Evolutionary conservation across 805 yeast genomes (phyloP), one percentile per base, ranked within the genome.

Genomic region (Schizosaccharomyces osmophilus): DNA sequence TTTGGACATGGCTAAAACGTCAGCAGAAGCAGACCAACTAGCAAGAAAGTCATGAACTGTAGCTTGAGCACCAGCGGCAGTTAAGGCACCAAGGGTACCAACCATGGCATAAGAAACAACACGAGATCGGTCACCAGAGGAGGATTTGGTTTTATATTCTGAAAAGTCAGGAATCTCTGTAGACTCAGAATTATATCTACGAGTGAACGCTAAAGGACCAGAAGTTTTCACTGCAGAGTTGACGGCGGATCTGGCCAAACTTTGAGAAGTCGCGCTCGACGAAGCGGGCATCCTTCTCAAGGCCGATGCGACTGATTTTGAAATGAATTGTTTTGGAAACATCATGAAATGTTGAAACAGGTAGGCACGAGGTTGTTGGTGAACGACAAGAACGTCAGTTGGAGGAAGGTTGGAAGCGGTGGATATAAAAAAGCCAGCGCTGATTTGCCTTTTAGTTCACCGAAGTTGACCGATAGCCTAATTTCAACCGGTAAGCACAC

Each of bases 1-100:
- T 79, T 93, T 93, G 69, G 99, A 98, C 95, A 93, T 84, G 64
- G 98, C 98, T 77, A 93, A 81, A 64, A 93, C 95, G 79, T 93
- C 99, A 66, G 97, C 95, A 64, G 98, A 89, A 43, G 99, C 99
- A 67, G 95, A 82, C 95, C 89, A 84, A 66, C 97, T 81, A 64
- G 86, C 78, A 68, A 93, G 79, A 78, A 93, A 93, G 61, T 67
- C 69, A 39, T 36, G 64, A 59, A 87, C 95, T 60, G 95, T 87
- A 39, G 95, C 85, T 75, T 87, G 87, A 71, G 95, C 95, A 71
- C 93, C 95, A 63, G 86, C 95, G 62, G 95, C 89, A 51, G 85
- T 78, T 68, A 87, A 75, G 69, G 87, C 73, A 73, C 95, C 95
- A 73, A 87, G 77, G 57, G 97, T 83, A 68, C 99, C 99, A 67